Base-by-base conservation (phyloP, 1,284 basidiomycete species). In the Phlebopus sp. region DNA sequence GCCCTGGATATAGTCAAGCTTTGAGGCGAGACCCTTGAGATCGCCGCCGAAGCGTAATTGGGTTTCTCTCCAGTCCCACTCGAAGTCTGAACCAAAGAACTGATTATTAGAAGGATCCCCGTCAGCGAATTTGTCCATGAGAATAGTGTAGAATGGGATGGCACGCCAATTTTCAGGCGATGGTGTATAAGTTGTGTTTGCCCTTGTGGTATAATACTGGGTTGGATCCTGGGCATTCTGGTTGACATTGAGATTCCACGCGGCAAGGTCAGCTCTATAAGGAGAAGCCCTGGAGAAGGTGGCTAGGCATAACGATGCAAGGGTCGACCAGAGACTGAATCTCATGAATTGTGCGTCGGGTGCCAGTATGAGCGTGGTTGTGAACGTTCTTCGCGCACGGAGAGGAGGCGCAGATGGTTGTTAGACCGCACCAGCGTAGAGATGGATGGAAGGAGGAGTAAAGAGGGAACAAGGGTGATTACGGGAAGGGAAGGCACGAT, bases 121-220 rank as follows among this genome's bases (percentile, higher is more conserved):
- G 60, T 95, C 91, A 17, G 90, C 90, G 66, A 90, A 95, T 69
- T 95, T 95, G 78, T 96, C 92, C 59, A 92, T 67, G 42, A 95
- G 82, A 55, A 95, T 65, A 35, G 90, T 92, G 67, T 95, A 95
- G 49, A 84, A 79, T 1, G 92, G 91, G 15, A 93, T 69, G 14
- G 81, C 74, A 29, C 92, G 80, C 92, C 92, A 96, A 69, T 95
- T 95, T n/a, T 59, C 48, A 0, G 92, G 92, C 0, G 90, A 92
- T 0, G 77, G 75, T 0, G 82, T 87, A 69, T 94, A 93, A 2
- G 76, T 81, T 2, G 69, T 73, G 57, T 82, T 86, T 13, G 76
- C 67, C 44, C 84, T 76, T 42, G 78, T 74, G 5, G 88, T 70
- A 19, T 72, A 64, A 69, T 93, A 95, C 39, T 93, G 78, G 31